Conservation (phyloP, 805 yeast species). For the Lipomyces mesembrius region DNA sequence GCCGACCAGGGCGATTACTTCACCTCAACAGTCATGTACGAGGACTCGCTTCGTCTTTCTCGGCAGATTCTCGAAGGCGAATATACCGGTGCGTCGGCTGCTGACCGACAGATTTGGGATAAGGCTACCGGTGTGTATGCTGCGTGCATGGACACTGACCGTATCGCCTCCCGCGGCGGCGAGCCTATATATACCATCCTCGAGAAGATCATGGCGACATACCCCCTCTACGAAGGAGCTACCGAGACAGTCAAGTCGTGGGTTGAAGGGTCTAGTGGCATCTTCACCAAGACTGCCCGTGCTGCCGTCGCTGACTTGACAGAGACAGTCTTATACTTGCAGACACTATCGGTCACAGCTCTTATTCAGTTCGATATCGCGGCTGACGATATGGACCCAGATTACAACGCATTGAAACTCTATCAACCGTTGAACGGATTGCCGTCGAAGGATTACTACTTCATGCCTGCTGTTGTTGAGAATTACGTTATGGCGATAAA, state of each 20-base stretch:
- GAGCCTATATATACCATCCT: conserved; percentile 33
- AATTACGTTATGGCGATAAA: conserved; percentile 28
- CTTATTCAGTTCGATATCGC: conserved; percentile 32
- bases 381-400: conserved; percentile 37
- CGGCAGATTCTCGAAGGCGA: conserved; percentile 32
- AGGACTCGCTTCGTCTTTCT: conserved; percentile 31
- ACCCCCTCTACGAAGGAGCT: conserved; percentile 22
- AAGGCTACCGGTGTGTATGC: conserved; percentile 36
- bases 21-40: conserved; percentile 33
- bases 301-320: conserved; percentile 34
- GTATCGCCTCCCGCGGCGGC: conserved; percentile 28
- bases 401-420: conserved; percentile 24
- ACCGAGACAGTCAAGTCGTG: conserved; percentile 24
- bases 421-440: conserved; percentile 36
- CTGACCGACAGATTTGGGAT: conserved; percentile 32
- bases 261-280: conserved; percentile 22
- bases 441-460: conserved; percentile 37
- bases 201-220: conserved; percentile 22
- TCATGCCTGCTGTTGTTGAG: conserved; percentile 15
- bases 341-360: conserved; percentile 32
- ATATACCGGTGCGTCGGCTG: conserved; percentile 25
- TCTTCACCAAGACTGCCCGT: conserved; percentile 10
- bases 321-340: conserved; percentile 29
- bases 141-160: conserved; percentile 37
- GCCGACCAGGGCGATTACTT: conserved; percentile 34